Conservation (phyloP, 2,329 filamentous ascomycete species). For the Ceratocystis ficicola region DNA sequence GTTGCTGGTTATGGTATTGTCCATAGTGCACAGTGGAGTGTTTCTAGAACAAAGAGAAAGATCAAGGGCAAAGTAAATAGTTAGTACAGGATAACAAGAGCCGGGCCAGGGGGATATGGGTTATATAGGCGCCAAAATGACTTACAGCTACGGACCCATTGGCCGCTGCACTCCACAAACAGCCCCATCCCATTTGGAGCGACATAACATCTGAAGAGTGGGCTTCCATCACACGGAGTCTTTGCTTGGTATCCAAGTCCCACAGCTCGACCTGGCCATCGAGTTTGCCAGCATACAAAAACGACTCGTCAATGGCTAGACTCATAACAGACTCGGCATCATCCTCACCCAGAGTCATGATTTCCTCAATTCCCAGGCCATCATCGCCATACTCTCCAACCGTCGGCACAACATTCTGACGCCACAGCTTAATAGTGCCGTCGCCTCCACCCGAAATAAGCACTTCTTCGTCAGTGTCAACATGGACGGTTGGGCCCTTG, state of each 20-base stretch:
- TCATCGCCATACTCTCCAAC: constrained; percentile 26
- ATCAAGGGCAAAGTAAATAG: background rate
- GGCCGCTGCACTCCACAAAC: constrained; percentile 79
- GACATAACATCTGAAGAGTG: constrained; percentile 75
- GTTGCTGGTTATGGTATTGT: constrained; percentile 37
- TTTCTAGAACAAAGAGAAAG: constrained; percentile 36
- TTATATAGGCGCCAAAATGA: constrained; percentile 17
- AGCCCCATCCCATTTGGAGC: constrained; percentile 71
- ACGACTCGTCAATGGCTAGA: constrained; percentile 75
- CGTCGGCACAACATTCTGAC: constrained; percentile 35
- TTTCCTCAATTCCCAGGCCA: constrained; percentile 52
- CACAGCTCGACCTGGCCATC: constrained; percentile 86
- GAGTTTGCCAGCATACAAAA: constrained; percentile 81
- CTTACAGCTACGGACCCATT: constrained; percentile 72
- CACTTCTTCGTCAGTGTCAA: constrained; percentile 64
- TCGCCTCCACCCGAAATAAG: constrained; percentile 87
- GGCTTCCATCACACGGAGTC: constrained; percentile 72
- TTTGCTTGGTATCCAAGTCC: constrained; percentile 90
- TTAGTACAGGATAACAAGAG: background rate
- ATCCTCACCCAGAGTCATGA: constrained; percentile 52
- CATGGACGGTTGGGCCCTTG: constrained; percentile 52
- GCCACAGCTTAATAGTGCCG: constrained; percentile 91
- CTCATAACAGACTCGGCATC: constrained; percentile 58
- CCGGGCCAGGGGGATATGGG: background rate
- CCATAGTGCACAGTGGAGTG: constrained; percentile 55